Evolutionary conservation across 2,329 filamentous ascomycete genomes (phyloP).

Genomic region (Exophiala sp.): DNA sequence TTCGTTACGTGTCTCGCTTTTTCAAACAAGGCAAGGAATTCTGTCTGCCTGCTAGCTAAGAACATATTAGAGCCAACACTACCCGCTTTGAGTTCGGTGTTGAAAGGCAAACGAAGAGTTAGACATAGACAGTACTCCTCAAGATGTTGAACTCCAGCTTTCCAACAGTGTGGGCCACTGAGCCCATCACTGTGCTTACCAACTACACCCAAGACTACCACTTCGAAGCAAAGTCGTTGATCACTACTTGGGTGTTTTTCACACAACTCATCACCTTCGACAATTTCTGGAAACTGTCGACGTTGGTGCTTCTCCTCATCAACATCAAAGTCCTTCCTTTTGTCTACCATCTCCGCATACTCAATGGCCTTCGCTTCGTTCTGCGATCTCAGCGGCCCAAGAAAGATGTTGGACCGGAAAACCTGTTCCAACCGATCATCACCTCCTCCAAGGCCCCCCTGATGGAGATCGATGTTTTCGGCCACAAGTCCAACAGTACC

Average conservation of each 20-base stretch:
- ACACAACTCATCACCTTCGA: background rate
- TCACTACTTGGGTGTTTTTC: background rate
- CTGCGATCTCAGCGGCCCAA: conserved; percentile 53
- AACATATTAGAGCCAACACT: too few relatives aligned
- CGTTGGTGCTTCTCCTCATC: conserved; percentile 52
- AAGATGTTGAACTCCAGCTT: background rate
- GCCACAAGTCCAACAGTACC: conserved; percentile 57
- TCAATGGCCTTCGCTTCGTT: conserved; percentile 48
- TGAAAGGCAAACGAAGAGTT: background rate
- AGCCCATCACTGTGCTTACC: background rate
- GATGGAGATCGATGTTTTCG: conserved; percentile 80
- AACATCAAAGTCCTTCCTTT: conserved; percentile 74
- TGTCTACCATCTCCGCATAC: conserved; percentile 67
- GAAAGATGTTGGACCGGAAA: conserved; percentile 31
- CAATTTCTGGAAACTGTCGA: conserved; percentile 10
- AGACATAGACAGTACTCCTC: background rate
- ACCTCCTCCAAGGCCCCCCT: conserved; percentile 64
- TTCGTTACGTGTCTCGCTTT: too few relatives aligned
- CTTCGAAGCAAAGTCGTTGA: background rate
- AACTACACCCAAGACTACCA: background rate
- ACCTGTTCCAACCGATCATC: conserved; percentile 68
- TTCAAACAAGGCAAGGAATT: too few relatives aligned
- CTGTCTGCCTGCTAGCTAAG: too few relatives aligned
- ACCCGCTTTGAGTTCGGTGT: background rate
- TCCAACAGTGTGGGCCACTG: background rate